A percentile compares a stretch with the other conserved stretches of the same genome.
phyloP scores from a whole-genome alignment of 2,329 filamentous ascomycete genomes.

The Curvularia lunata region DNA sequence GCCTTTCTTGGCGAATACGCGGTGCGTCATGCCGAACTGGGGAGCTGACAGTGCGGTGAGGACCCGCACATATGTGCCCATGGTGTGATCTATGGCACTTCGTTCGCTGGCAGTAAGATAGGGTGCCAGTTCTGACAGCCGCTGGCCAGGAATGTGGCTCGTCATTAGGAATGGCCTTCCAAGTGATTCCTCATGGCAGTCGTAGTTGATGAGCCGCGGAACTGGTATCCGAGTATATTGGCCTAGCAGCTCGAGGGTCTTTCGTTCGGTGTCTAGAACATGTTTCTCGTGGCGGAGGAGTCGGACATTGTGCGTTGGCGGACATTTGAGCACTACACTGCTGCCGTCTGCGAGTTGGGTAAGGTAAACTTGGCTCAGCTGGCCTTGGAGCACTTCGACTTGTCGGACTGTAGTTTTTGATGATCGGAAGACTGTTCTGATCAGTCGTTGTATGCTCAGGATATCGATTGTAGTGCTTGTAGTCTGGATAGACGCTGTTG shows the following conservation, averaged over 20 bases:
- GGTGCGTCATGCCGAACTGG: constrained; percentile 59
- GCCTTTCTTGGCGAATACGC: constrained; percentile 55
- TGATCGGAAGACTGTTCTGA: constrained; percentile 42
- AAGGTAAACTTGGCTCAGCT: constrained; percentile 52
- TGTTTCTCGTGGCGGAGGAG: constrained; percentile 54
- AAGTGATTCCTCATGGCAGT: constrained; percentile 36
- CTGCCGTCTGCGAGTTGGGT: constrained; percentile 49
- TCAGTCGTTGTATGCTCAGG: constrained; percentile 43
- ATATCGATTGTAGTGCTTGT: constrained; percentile 38
- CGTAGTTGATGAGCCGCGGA: constrained; percentile 50
- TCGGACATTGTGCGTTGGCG: constrained; percentile 47
- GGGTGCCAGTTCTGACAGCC: constrained; percentile 39
- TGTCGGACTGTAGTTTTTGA: constrained; percentile 42
- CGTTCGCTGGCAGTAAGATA: constrained; percentile 46
- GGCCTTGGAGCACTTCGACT: constrained; percentile 44
- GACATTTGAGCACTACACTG: constrained; percentile 52
- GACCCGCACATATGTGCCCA: constrained; percentile 50
- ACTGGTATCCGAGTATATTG: constrained; percentile 47
- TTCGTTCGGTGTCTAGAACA: constrained; percentile 49
- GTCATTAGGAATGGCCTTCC: constrained; percentile 45
- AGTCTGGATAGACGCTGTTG: constrained; percentile 32
- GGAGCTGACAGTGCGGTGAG: constrained; percentile 56
- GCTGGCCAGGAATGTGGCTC: constrained; percentile 43
- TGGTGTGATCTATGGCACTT: constrained; percentile 48
- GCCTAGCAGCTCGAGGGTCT: constrained; percentile 47